Evolutionary conservation across 2,329 filamentous ascomycete species (phyloP).

Genomic region (Colletotrichum godetiae): DNA sequence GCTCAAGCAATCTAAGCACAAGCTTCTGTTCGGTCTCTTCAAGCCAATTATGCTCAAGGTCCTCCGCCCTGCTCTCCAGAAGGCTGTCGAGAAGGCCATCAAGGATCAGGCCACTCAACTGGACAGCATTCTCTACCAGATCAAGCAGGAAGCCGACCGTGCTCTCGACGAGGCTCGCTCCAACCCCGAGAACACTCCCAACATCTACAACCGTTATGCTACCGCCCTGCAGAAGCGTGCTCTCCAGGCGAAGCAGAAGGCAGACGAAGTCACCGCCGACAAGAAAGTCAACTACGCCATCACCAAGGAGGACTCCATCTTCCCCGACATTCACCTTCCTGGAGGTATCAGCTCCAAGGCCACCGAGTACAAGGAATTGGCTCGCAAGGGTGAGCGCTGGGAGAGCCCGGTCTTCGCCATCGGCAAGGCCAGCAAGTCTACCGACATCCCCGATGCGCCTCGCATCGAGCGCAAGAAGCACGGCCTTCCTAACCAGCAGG

Average conservation of each 20-base stretch:
- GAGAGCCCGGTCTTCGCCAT: conserved; percentile 94
- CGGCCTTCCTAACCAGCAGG: conserved; percentile 20
- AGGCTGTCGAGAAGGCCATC: conserved; percentile 89
- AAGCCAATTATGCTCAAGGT: conserved; percentile 89
- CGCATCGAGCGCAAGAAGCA: conserved; percentile 61
- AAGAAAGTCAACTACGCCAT: conserved; percentile 86
- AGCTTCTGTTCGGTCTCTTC: conserved; percentile 85
- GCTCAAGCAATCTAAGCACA: conserved; percentile 94
- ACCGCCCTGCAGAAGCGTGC: conserved; percentile 79
- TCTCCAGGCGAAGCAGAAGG: conserved; percentile 82
- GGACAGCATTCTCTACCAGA: conserved; percentile 77
- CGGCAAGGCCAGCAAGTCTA: conserved; percentile 79
- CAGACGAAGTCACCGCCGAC: conserved; percentile 67
- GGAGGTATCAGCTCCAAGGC: conserved; percentile 93
- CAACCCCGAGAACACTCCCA: conserved; percentile 79
- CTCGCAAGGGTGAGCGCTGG: conserved; percentile 91
- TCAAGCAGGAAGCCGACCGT: conserved; percentile 86
- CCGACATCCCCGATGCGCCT: conserved; percentile 73
- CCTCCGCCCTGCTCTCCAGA: conserved; percentile 85
- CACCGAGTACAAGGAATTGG: conserved; percentile 90
- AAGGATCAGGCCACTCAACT: conserved; percentile 82
- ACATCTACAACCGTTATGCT: conserved; percentile 89
- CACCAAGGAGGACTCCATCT: conserved; percentile 88
- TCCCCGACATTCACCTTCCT: conserved; percentile 87
- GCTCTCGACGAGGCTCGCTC: conserved; percentile 73